These are phyloP conservation scores for Sporormia fimetaria DNA, from an alignment of 495 filamentous ascomycete species.

Conservation along the genomic window DNA sequence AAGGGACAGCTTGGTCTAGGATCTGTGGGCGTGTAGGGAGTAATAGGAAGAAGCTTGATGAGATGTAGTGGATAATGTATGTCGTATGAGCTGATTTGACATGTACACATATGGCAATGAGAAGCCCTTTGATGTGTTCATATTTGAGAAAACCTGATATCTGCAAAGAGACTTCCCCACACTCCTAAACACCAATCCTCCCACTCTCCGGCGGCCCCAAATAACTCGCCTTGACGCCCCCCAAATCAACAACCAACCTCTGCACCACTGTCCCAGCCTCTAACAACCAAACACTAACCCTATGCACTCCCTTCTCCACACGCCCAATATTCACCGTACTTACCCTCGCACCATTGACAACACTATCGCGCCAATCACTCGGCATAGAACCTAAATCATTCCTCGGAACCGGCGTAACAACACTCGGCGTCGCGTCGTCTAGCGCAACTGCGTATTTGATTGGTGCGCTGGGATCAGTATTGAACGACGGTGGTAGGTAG, in stretches of 20 bases:
- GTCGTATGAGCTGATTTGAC: too few relatives aligned
- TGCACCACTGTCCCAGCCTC: conserved; percentile 17
- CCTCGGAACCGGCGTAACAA: conserved; percentile 10
- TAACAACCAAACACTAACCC: conserved; percentile 15
- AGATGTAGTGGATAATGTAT: too few relatives aligned
- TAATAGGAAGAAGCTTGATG: too few relatives aligned
- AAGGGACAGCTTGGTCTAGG: too few relatives aligned
- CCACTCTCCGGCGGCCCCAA: conserved; percentile 16
- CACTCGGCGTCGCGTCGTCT: conserved; percentile 12
- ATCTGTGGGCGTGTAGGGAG: too few relatives aligned
- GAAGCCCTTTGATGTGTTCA: too few relatives aligned
- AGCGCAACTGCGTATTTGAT: conserved; percentile 13
- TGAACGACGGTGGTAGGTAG: conserved; percentile 13
- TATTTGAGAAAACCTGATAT: too few relatives aligned
- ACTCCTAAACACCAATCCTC: conserved; percentile 6
- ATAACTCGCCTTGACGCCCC: conserved; percentile 20
- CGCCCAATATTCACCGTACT: conserved; percentile 4
- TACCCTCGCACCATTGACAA: conserved; percentile 14
- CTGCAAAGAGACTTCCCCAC: too few relatives aligned
- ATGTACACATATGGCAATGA: too few relatives aligned
- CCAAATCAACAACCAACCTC: conserved; percentile 17
- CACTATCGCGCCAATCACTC: conserved; percentile 10
- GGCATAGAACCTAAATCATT: conserved; percentile 13
- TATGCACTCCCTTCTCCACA: conserved; percentile 11
- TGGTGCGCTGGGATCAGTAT: conserved; percentile 9